phyloP scores from a whole-genome alignment of 306 rosid species.

The Cucurbita maxima region DNA sequence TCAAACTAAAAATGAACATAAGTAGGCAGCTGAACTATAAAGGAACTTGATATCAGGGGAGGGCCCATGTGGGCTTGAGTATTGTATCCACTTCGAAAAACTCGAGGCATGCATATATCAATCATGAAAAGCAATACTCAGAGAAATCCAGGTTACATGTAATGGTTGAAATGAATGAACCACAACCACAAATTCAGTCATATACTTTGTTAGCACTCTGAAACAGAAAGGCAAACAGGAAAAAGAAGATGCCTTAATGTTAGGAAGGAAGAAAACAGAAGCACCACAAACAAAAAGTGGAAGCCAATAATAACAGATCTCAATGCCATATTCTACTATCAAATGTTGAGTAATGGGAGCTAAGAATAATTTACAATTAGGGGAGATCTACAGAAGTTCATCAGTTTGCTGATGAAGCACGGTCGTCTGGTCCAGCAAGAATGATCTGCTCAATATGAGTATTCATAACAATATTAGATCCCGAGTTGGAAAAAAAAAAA shows the following conservation, averaged over 20 bases:
- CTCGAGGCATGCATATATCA: background rate
- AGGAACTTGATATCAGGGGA: background rate
- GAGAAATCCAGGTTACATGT: background rate
- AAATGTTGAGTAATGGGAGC: background rate
- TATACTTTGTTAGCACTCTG: conserved; percentile 10
- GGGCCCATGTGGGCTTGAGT: background rate
- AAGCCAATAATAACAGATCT: conserved; percentile 15
- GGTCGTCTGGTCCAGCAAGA: conserved; percentile 76
- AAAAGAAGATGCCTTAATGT: conserved; percentile 28
- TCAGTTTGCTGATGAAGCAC: conserved; percentile 44
- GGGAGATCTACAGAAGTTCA: conserved; percentile 7
- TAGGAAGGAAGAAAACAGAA: background rate
- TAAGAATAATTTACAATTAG: conserved; percentile 30
- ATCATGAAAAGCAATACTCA: background rate
- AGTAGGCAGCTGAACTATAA: background rate
- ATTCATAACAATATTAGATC: conserved; percentile 1
- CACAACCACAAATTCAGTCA: conserved; percentile 3
- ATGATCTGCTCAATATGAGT: conserved; percentile 38
- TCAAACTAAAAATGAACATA: background rate
- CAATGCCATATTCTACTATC: conserved; percentile 15
- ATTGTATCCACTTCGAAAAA: background rate
- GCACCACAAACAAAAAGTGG: conserved; percentile 5
- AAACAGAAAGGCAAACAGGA: conserved; percentile 23
- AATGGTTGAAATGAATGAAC: background rate
- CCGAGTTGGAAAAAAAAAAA: background rate